Evolutionary conservation across 257 asterid species (phyloP).

Genomic region (Hygrophila difformis): DNA sequence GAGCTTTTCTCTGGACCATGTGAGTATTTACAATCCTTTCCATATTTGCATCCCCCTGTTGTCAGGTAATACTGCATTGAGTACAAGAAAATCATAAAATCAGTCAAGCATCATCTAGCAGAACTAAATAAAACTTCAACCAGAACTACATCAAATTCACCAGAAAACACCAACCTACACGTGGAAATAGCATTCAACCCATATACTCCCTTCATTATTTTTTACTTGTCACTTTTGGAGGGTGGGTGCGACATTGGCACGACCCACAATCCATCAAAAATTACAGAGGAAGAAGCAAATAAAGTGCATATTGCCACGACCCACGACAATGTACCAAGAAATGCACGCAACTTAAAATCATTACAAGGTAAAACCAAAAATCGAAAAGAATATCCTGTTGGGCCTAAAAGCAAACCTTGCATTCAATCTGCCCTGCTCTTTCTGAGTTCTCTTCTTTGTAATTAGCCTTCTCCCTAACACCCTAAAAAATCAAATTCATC

Average conservation of each 20-base stretch:
- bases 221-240: too few relatives aligned
- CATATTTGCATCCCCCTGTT: conserved; percentile 72
- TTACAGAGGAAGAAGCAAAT: too few relatives aligned
- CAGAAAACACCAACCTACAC: too few relatives aligned
- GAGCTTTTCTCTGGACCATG: conserved; percentile 40
- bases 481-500: neutral
- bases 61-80: conserved; percentile 68
- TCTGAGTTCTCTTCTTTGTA: conserved; percentile 35
- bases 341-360: neutral
- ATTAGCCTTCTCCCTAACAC: conserved; percentile 37
- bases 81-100: neutral
- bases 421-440: conserved; percentile 44
- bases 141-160: too few relatives aligned
- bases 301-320: too few relatives aligned
- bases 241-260: too few relatives aligned
- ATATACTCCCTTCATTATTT: too few relatives aligned
- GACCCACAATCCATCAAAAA: too few relatives aligned
- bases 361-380: neutral
- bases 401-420: too few relatives aligned
- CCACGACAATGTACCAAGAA: too few relatives aligned
- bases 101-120: neutral
- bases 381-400: neutral
- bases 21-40: conserved; percentile 51
- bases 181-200: too few relatives aligned
- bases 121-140: too few relatives aligned